A percentile compares a stretch with the other conserved stretches of the same genome.
phyloP scores from a whole-genome alignment of 2,329 filamentous ascomycete species.

The Botrytis medusae region DNA sequence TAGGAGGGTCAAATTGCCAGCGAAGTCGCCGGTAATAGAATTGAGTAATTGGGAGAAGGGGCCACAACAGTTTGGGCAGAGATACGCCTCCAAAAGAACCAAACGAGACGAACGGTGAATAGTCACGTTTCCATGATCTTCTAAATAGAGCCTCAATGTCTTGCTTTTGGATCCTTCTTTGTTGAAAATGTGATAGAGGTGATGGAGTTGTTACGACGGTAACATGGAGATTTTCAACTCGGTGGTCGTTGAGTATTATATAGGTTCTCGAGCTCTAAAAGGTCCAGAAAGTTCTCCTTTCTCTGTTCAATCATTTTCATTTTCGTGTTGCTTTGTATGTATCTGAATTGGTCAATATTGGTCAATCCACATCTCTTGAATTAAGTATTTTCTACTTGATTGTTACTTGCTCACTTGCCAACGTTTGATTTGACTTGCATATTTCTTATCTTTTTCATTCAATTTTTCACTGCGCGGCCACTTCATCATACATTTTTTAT shows the following conservation, averaged over 20 bases:
- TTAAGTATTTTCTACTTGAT: background rate
- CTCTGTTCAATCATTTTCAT: background rate
- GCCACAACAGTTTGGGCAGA: slow-evolving; percentile 3
- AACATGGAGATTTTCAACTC: background rate
- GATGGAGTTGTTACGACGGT: background rate
- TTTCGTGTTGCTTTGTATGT: background rate
- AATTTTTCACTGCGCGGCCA: background rate
- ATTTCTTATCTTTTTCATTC: background rate
- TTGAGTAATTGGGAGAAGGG: slow-evolving; percentile 4
- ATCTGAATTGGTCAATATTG: background rate
- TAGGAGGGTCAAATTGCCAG: slow-evolving; percentile 15
- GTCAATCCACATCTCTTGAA: slow-evolving; percentile 2
- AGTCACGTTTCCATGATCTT: slow-evolving; percentile 12
- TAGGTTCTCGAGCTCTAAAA: background rate
- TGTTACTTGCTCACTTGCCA: background rate
- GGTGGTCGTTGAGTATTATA: slow-evolving; percentile 9
- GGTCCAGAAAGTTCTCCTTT: background rate
- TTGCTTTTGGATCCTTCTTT: slow-evolving; percentile 10
- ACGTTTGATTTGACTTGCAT: background rate
- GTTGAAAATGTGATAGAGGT: background rate
- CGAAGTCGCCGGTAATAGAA: slow-evolving; percentile 16
- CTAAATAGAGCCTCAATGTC: slow-evolving; percentile 10
- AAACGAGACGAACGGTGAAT: slow-evolving; percentile 12
- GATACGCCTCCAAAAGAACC: background rate
- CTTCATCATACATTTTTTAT: background rate